Evolutionary conservation across 805 yeast genomes (phyloP), one percentile per base, ranked within the genome.

Genomic region (Deakozyma indianensis): DNA sequence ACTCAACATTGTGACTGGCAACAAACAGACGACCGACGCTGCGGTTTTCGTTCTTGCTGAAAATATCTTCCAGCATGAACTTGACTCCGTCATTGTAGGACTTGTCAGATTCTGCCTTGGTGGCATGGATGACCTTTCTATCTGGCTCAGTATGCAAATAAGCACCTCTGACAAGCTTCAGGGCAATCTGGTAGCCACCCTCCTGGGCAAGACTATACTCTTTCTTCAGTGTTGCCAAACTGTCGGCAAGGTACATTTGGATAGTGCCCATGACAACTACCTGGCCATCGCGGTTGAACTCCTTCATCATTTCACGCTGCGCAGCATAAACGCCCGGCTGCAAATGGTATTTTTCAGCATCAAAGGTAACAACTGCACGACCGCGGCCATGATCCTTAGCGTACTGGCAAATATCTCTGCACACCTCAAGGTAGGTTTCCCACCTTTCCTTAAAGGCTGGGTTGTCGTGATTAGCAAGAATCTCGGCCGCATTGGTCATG

Each of bases 121-220:
- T 74, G 50, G 70, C 67, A 65, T 80, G 90, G 49, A 88, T 85
- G 18, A 84, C 80, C 44, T 58, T 52, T 57, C 96, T 72, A 51
- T 80, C 70, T 28, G 82, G 74, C 66, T 88, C 97, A 3, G 94
- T 77, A 60, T 88, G 96, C 49, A 88, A 77, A 67, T 88, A 88
- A 15, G 97, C 97, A 52, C 97, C 97, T 63, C 97, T 77, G 16
- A 88, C 97, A 46, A 88, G 72, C 64, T 88, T 88, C 69, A 87
- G 68, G 20, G 95, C 96, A 47, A 87, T 65, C 58, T 82, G 74
- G 63, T 88, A 88, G 45, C 74, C 71, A 44, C 52, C 55, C 46
- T 70, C 60, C 47, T 64, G 53, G 16, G 96, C 96, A 46, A 78
- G 67, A 52, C 69, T 63, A 51, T 75, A 74, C 60, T 88, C 96